Evolutionary conservation across 148 eudicot species (phyloP), one percentile per base, ranked within the genome.

Genomic region (Diospyros lotus): DNA sequence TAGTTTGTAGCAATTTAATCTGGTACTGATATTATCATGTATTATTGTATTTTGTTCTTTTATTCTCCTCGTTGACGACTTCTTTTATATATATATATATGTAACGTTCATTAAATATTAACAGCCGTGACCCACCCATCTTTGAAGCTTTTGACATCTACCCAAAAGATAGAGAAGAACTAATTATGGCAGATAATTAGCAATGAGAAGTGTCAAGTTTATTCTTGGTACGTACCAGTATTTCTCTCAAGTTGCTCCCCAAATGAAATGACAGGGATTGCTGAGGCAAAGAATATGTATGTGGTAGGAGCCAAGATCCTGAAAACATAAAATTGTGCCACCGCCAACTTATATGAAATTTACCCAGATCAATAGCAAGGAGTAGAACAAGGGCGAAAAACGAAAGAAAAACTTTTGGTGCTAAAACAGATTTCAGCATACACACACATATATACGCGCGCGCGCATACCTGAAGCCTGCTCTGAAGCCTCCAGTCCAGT

Each of bases 221-320:
- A 56, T n/a, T 59, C 10, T 11, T 41, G 58, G 28, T 84, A 28
- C 28, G 28, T 28, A 89, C 93, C 90, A 58, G 96, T 91, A 69
- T 76, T 85, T 81, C 96, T 87, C 62, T 88, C 98, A 59, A 93
- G 86, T 50, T 93, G 98, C 55, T 93, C 98, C 4, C 98, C 98
- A 69, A 93, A 93, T 67, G 93, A 91, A 76, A 93, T 93, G 74
- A 93, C 98, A 58, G 98, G 98, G 75, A 93, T 93, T 68, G 96
- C 96, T 18, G 98, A 93, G 62, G 98, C 98, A 76, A 94, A 94
- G 84, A 92, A 94, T 75, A 91, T 91, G 59, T 91, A 94, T 15
- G 94, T 93, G 53, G 98, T 91, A 48, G 96, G 98, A 76, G 98
- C 93, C 86, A 90, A 80, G 69, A 93, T 93, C 88, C 98, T 93